These are phyloP conservation scores for Cicer judaicum DNA, from an alignment of 306 rosid species.

Conservation along the genomic window DNA sequence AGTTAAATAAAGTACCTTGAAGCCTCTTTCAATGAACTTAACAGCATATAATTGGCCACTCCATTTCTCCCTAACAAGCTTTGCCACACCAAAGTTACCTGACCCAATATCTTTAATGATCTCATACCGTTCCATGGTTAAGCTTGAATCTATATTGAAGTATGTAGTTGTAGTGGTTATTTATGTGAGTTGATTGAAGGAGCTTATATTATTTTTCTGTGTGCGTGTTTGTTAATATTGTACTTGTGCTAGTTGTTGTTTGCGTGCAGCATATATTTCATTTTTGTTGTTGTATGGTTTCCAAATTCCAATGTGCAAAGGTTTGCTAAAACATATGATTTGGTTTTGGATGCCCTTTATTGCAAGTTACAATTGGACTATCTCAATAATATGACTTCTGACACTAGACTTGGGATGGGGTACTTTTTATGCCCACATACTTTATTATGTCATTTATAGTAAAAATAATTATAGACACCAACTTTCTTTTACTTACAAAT, in stretches of 20 bases:
- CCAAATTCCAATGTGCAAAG: slow-evolving; percentile 50
- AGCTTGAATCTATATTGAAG: slow-evolving; percentile 15
- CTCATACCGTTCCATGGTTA: slow-evolving; percentile 83
- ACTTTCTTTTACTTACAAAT: too few relatives aligned
- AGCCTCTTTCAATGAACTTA: slow-evolving; percentile 92
- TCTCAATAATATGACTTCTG: slow-evolving; percentile 35
- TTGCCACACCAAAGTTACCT: slow-evolving; percentile 97
- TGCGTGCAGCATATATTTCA: slow-evolving; percentile 47
- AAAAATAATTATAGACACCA: too few relatives aligned
- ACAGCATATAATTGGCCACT: slow-evolving; percentile 81
- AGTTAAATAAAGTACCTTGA: slow-evolving; percentile 57
- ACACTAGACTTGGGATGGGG: slow-evolving; percentile 32
- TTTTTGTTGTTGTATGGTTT: slow-evolving; percentile 41
- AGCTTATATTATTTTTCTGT: neutral
- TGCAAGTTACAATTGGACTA: slow-evolving; percentile 41
- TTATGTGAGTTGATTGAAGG: neutral
- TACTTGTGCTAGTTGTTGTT: slow-evolving; percentile 47
- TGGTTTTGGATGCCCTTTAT: slow-evolving; percentile 35
- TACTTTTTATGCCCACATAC: too few relatives aligned
- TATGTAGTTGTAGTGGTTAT: neutral
- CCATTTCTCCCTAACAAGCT: slow-evolving; percentile 76
- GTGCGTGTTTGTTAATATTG: slow-evolving; percentile 14
- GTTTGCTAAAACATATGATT: slow-evolving; percentile 33
- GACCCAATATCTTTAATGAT: slow-evolving; percentile 87
- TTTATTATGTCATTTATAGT: too few relatives aligned